Evolutionary conservation across 805 yeast genomes (phyloP), one percentile per base, ranked within the genome.

Genomic region (Candida argentea): DNA sequence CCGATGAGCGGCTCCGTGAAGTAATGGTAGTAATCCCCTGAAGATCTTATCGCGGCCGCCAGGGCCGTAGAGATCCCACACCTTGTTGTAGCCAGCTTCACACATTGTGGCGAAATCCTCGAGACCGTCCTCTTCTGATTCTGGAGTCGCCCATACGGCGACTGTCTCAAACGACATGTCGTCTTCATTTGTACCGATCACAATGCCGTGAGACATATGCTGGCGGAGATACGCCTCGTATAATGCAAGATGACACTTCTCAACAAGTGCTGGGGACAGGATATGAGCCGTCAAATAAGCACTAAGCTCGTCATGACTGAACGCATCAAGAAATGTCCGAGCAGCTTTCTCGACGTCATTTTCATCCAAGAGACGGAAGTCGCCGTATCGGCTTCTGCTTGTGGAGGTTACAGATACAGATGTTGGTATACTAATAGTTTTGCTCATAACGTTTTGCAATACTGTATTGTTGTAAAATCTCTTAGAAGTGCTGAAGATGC

Each of bases 61-160:
- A 6, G 59, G 50, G 22, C 69, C 73, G 21, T 64, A 52, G 32
- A 61, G 38, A 50, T 70, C 61, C 49, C 74, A 73, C 20, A 71
- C 52, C 41, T 58, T 52, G 16, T 64, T 67, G 49, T 64, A 71
- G 5, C 76, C 77, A 6, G 75, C 55, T 36, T 66, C 59, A 52
- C 70, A 58, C 36, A 72, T 45, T 14, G 65, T 67, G 22, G 60
- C 36, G 42, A 63, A 67, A 27, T 62, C 53, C 28, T 70, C 72
- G 25, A 67, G 43, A 3, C 67, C 65, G 6, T 53, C 58, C 5
- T 43, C 47, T 4, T 40, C 42, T 6, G 65, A 57, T 8, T 56
- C 61, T 4, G 77, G 76, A 16, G 52, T 52, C 8, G 70, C 53
- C 75, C 76, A 72, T 14, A 70, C 44, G 5, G 72, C 65, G 18